phyloP scores from a whole-genome alignment of 202 grass and related monocot species.

The Hordeum pubiflorum region DNA sequence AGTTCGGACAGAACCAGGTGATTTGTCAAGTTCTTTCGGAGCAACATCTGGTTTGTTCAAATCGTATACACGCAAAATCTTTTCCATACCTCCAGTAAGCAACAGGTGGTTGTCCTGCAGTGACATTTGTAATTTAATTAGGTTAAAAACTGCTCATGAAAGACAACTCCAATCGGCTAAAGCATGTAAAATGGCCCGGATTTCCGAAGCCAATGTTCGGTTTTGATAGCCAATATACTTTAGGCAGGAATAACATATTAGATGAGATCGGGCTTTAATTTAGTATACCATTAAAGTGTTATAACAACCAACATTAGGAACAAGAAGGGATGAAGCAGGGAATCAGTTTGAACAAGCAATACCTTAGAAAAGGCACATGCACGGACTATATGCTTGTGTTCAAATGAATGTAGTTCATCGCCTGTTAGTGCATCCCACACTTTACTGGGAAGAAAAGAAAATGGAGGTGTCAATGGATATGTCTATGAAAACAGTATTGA shows the following conservation, averaged over 20 bases:
- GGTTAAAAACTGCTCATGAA: background rate
- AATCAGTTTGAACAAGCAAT: slow-evolving; percentile 3
- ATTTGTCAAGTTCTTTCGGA: slow-evolving; percentile 83
- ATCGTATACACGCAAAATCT: slow-evolving; percentile 79
- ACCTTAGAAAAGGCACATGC: slow-evolving; percentile 93
- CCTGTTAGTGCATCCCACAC: slow-evolving; percentile 88
- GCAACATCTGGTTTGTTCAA: slow-evolving; percentile 84
- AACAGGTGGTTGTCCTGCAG: slow-evolving; percentile 75
- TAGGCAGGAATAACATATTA: background rate
- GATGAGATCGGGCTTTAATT: background rate
- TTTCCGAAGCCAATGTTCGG: background rate
- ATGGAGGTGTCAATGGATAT: background rate
- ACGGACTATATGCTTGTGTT: slow-evolving; percentile 94
- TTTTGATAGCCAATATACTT: background rate
- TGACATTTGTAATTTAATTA: background rate
- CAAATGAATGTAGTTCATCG: slow-evolving; percentile 85
- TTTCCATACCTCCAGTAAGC: slow-evolving; percentile 88
- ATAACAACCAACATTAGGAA: background rate
- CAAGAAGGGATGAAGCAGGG: background rate
- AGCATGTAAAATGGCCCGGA: background rate
- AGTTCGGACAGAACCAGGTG: slow-evolving; percentile 76
- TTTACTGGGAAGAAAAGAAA: slow-evolving; percentile 53
- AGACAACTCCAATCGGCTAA: background rate
- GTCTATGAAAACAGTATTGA: background rate
- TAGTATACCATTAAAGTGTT: background rate